Conservation (phyloP, 441 rosid genomes). For the Pelargonium fulgidum region DNA sequence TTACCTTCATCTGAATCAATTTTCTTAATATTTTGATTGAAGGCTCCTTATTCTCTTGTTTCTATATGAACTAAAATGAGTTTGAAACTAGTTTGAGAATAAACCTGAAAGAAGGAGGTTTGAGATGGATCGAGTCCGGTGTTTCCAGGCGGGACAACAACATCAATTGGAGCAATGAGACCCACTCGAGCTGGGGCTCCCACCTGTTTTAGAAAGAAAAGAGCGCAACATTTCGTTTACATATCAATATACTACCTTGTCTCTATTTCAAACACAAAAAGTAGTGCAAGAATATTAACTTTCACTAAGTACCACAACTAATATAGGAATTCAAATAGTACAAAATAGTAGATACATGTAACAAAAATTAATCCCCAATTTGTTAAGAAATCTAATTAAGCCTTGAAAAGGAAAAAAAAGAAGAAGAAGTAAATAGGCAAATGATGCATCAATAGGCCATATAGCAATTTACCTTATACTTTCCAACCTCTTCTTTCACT, state of each 20-base stretch:
- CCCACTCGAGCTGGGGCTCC: slow-evolving; percentile 77
- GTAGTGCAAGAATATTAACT: too few relatives aligned
- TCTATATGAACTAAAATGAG: not conserved
- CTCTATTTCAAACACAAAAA: too few relatives aligned
- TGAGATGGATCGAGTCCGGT: slow-evolving; percentile 70
- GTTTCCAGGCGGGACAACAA: slow-evolving; percentile 61
- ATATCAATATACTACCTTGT: too few relatives aligned
- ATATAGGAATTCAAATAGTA: too few relatives aligned
- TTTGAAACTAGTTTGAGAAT: not conserved
- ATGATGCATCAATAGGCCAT: not conserved
- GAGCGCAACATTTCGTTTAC: too few relatives aligned
- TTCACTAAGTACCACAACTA: too few relatives aligned
- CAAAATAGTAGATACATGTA: too few relatives aligned
- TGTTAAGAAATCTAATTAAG: too few relatives aligned
- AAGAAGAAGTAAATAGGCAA: not conserved
- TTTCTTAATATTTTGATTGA: too few relatives aligned
- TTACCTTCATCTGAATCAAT: too few relatives aligned
- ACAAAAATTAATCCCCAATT: too few relatives aligned
- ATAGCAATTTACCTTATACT: slow-evolving; percentile 23
- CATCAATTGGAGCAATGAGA: slow-evolving; percentile 59
- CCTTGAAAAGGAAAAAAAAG: not conserved
- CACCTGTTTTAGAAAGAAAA: slow-evolving; percentile 29
- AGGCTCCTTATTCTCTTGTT: too few relatives aligned
- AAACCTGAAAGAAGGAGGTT: slow-evolving; percentile 65
- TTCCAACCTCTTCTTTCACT: slow-evolving; percentile 26